Evolutionary conservation across 2,329 filamentous ascomycete genomes (phyloP).

Genomic region (Pseudocercospora pini-densiflorae): DNA sequence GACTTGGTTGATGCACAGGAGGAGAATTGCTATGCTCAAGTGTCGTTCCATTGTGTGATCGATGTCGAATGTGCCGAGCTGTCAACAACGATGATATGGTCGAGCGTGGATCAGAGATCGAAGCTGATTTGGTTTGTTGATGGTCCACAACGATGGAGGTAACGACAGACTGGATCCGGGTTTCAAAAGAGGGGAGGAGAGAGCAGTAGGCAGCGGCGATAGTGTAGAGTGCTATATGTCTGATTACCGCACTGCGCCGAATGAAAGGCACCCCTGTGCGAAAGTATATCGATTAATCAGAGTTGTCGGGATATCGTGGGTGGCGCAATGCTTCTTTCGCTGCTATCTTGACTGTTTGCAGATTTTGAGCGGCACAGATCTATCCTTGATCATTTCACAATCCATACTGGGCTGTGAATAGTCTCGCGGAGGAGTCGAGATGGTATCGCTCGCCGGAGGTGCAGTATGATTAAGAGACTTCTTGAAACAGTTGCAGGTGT

Average conservation of each 20-base stretch:
- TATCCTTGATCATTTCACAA: neutral
- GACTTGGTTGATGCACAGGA: neutral
- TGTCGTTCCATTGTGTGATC: neutral
- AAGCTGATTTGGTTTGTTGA: neutral
- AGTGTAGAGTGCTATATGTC: neutral
- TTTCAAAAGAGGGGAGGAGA: conserved; percentile 1
- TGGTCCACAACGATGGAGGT: neutral
- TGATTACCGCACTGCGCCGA: neutral
- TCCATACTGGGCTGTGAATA: neutral
- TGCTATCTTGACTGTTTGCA: neutral
- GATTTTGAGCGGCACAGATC: neutral
- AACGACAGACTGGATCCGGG: neutral
- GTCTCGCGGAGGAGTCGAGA: too few relatives aligned
- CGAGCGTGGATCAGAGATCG: neutral
- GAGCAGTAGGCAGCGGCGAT: neutral
- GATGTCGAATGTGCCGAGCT: neutral
- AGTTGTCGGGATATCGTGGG: conserved; percentile 7
- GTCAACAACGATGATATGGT: neutral
- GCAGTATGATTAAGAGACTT: neutral
- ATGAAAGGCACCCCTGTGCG: conserved; percentile 1
- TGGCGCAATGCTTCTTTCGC: neutral
- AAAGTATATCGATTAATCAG: conserved; percentile 4
- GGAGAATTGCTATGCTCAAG: neutral
- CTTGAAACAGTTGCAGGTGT: conserved; percentile 2
- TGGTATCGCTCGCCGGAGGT: neutral